Evolutionary conservation across 257 asterid species (phyloP).

Genomic region (Lithospermum erythrorhizon): DNA sequence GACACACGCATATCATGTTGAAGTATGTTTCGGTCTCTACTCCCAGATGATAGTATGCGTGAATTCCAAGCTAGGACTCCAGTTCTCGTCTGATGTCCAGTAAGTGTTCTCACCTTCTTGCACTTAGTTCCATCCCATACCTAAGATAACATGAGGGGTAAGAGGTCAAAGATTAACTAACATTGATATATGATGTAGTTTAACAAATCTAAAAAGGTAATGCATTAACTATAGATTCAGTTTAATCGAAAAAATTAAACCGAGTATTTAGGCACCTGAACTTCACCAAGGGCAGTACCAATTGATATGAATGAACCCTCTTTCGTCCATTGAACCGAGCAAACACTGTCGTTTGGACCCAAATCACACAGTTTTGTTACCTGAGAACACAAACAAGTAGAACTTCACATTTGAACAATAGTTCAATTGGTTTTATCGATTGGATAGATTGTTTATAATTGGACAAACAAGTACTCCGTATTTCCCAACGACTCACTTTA

Average conservation of each 20-base stretch:
- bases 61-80: slow-evolving; percentile 93
- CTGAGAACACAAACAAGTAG: slow-evolving; percentile 15
- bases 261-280: slow-evolving; percentile 45
- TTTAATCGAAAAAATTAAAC: background rate
- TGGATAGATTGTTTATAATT: too few relatives aligned
- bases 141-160: slow-evolving; percentile 13
- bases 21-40: slow-evolving; percentile 91
- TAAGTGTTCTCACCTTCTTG: slow-evolving; percentile 78
- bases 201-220: background rate
- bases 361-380: slow-evolving; percentile 86
- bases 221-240: background rate
- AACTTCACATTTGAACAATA: background rate
- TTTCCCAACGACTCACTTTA: slow-evolving; percentile 39
- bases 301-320: slow-evolving; percentile 90
- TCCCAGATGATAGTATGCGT: slow-evolving; percentile 79
- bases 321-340: slow-evolving; percentile 91
- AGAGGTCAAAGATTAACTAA: too few relatives aligned
- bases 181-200: background rate
- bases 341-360: slow-evolving; percentile 82
- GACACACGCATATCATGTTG: slow-evolving; percentile 91
- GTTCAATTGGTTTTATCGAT: background rate
- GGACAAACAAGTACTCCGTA: background rate
- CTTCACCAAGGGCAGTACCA: slow-evolving; percentile 85
- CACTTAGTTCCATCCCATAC: slow-evolving; percentile 95
- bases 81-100: slow-evolving; percentile 90